phyloP scores from a whole-genome alignment of 441 rosid genomes.

The Euphorbia celastroides region DNA sequence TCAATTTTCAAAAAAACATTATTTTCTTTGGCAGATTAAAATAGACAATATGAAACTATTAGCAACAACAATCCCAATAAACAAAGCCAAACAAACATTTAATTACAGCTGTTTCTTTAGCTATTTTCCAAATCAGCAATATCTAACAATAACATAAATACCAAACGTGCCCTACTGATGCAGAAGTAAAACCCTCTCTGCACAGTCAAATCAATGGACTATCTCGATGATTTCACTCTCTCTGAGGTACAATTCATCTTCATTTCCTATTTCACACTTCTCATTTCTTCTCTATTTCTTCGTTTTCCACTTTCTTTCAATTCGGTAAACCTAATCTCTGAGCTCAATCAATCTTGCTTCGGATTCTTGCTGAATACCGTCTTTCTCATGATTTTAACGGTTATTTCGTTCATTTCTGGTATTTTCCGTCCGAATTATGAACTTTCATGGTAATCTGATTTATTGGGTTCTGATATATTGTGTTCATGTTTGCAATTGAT shows the following conservation, averaged over 20 bases:
- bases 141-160: too few species aligned
- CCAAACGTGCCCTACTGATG: too few species aligned
- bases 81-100: too few species aligned
- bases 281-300: not conserved
- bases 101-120: too few species aligned
- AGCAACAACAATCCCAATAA: too few species aligned
- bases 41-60: too few species aligned
- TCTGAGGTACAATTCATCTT: conserved; percentile 38
- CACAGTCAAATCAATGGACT: conserved; percentile 28
- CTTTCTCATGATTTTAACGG: not conserved
- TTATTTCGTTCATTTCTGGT: too few species aligned
- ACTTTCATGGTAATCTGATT: not conserved
- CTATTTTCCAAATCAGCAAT: too few species aligned
- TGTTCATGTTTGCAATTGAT: not conserved
- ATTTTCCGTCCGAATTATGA: not conserved
- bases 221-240: conserved; percentile 46
- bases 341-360: not conserved
- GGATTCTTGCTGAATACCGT: conserved; percentile 10
- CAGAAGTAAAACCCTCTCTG: not conserved
- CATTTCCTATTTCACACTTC: not conserved
- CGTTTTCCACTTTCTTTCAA: not conserved
- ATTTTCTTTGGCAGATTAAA: too few species aligned
- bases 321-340: conserved; percentile 12
- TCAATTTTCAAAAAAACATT: too few species aligned
- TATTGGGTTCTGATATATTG: not conserved